A percentile compares a stretch with the other conserved stretches of the same genome.
Conservation (phyloP, 345 rosid species). For the Eucalyptus viminalis region DNA sequence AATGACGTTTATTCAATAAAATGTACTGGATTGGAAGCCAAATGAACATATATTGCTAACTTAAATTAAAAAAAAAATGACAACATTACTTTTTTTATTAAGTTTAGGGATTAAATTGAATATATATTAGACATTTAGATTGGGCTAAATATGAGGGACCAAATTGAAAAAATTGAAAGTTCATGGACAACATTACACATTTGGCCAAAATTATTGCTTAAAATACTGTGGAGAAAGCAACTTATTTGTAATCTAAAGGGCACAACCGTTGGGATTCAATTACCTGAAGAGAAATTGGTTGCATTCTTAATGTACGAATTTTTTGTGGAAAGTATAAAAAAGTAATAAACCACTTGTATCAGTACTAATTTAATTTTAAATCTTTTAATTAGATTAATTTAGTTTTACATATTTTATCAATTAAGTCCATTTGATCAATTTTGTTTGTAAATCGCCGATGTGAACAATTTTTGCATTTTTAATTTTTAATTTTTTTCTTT, state of each 20-base stretch:
- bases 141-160: not conserved
- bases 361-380: too few relatives aligned
- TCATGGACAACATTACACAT: not conserved
- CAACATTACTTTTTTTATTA: not conserved
- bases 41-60: not conserved
- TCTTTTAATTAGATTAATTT: too few relatives aligned
- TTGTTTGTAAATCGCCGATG: fast-evolving
- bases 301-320: not conserved
- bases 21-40: not conserved
- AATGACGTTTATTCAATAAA: not conserved
- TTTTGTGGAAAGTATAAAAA: not conserved
- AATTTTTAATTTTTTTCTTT: too few relatives aligned
- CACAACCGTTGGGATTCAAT: not conserved
- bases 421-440: fast-evolving
- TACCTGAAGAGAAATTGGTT: not conserved
- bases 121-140: not conserved
- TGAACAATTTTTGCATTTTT: too few relatives aligned
- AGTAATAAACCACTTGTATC: too few relatives aligned
- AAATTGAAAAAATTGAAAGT: not conserved
- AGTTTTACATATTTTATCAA: too few relatives aligned
- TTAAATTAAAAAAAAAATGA: not conserved
- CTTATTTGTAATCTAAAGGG: not conserved
- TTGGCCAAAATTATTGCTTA: not conserved
- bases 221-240: not conserved
- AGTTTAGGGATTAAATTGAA: not conserved